A percentile compares a stretch with the other conserved stretches of the same genome.
Evolutionary conservation across 2,329 filamentous ascomycete species (phyloP).

Genomic region (Phialocephala sp.): DNA sequence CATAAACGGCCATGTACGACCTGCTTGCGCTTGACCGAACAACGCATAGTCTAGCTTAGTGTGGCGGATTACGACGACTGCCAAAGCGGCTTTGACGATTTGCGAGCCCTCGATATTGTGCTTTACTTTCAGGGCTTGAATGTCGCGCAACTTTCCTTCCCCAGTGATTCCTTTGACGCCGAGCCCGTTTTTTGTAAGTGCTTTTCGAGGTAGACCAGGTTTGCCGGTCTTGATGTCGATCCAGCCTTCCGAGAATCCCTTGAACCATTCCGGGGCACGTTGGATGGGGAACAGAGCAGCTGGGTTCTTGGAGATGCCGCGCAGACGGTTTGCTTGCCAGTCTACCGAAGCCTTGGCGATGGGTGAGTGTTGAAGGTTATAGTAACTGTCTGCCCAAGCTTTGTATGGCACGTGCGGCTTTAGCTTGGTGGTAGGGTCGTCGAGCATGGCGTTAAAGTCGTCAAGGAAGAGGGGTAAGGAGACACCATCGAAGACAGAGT

Average conservation of each 20-base stretch:
- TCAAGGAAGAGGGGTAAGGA: slow-evolving; percentile 23
- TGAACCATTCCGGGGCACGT: slow-evolving; percentile 25
- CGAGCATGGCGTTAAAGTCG: slow-evolving; percentile 18
- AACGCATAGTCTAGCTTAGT: slow-evolving; percentile 20
- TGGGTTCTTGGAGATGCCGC: slow-evolving; percentile 10
- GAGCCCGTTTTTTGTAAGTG: slow-evolving; percentile 7
- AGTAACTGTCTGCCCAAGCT: slow-evolving; percentile 25
- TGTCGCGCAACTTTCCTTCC: slow-evolving; percentile 11
- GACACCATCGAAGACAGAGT: slow-evolving; percentile 26
- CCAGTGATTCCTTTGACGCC: slow-evolving; percentile 18
- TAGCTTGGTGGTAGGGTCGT: background rate
- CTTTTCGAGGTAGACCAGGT: slow-evolving; percentile 16
- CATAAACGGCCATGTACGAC: slow-evolving; percentile 25
- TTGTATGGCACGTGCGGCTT: slow-evolving; percentile 24
- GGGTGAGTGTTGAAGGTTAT: slow-evolving; percentile 19
- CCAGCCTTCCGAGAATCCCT: slow-evolving; percentile 23
- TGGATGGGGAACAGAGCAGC: slow-evolving; percentile 17
- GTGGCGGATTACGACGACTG: slow-evolving; percentile 17
- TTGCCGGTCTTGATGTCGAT: slow-evolving; percentile 18
- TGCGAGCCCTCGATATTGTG: slow-evolving; percentile 25
- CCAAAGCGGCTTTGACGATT: slow-evolving; percentile 23
- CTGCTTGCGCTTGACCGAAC: slow-evolving; percentile 25
- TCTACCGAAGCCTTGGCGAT: slow-evolving; percentile 10
- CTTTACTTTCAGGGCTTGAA: slow-evolving; percentile 19
- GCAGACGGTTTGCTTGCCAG: slow-evolving; percentile 24